phyloP scores from a whole-genome alignment of 1,284 basidiomycete genomes.

The Cryptococcus amylolentus region DNA sequence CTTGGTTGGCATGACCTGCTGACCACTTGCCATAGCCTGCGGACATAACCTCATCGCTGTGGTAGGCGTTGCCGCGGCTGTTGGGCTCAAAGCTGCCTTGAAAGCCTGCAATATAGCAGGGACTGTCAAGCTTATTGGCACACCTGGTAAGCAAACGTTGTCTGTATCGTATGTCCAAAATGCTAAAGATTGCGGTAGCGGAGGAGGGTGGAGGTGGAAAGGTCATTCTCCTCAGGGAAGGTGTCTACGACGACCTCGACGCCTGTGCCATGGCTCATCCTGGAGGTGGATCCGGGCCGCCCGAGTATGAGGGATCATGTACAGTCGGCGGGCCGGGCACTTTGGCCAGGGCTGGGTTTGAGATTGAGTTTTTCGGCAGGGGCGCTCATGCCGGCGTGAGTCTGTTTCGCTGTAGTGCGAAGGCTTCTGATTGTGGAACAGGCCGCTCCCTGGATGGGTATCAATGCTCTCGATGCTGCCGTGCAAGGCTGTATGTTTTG shows the following conservation, averaged over 20 bases:
- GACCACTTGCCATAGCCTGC: conserved; percentile 55
- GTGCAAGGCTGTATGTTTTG: conserved; percentile 34
- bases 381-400: conserved; percentile 34
- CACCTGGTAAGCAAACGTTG: conserved; percentile 14
- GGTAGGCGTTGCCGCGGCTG: conserved; percentile 43
- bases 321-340: conserved; percentile 22
- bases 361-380: conserved; percentile 26
- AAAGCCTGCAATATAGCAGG: conserved; percentile 34
- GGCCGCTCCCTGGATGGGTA: conserved; percentile 50
- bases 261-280: conserved; percentile 33
- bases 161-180: not conserved
- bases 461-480: conserved; percentile 54
- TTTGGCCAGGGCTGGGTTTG: conserved; percentile 24
- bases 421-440: not conserved
- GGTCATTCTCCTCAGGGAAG: conserved; percentile 63
- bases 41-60: conserved; percentile 55
- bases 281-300: conserved; percentile 17
- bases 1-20: not conserved
- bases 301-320: conserved; percentile 16
- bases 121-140: conserved; percentile 43
- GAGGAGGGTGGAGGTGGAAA: conserved; percentile 83
- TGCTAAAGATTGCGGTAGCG: conserved; percentile 53
- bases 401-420: not conserved
- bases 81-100: conserved; percentile 40
- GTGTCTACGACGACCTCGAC: conserved; percentile 63